phyloP scores from a whole-genome alignment of 768 basidiomycete genomes.

The Termitomyces sp. region DNA sequence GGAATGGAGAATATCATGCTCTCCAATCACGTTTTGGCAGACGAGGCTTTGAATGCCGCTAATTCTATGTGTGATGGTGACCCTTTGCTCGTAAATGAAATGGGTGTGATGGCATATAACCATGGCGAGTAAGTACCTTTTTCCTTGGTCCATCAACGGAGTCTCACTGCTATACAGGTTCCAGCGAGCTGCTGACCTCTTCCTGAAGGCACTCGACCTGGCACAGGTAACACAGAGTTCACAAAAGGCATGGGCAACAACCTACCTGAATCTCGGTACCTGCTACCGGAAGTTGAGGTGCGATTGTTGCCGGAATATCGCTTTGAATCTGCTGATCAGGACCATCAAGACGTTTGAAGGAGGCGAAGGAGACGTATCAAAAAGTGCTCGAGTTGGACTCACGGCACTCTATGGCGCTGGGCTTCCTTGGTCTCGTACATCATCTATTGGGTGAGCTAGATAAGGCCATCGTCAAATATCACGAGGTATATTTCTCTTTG shows the following conservation, averaged over 20 bases:
- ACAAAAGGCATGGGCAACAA: conserved; percentile 80
- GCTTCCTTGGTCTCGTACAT: conserved; percentile 85
- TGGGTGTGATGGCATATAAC: conserved; percentile 89
- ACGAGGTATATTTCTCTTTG: conserved; percentile 57
- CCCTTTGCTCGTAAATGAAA: conserved; percentile 86
- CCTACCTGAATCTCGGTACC: conserved; percentile 91
- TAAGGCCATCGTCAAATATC: conserved; percentile 84
- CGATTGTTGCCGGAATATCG: conserved; percentile 16
- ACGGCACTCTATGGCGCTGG: conserved; percentile 74
- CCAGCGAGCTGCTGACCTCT: conserved; percentile 62
- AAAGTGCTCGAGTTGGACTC: conserved; percentile 85
- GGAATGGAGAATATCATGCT: conserved; percentile 98
- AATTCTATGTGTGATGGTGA: conserved; percentile 80
- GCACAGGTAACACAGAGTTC: conserved; percentile 84
- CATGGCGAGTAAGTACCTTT: conserved; percentile 62
- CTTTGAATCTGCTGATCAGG: neutral
- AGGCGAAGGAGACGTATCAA: conserved; percentile 70
- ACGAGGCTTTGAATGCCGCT: conserved; percentile 85
- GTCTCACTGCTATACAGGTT: conserved; percentile 42
- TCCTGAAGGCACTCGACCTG: conserved; percentile 71
- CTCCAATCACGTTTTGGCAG: conserved; percentile 74
- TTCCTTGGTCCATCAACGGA: neutral
- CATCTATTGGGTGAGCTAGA: conserved; percentile 73
- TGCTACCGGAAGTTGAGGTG: conserved; percentile 79
- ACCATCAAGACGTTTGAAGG: conserved; percentile 40